These are phyloP conservation scores for Eucalyptus pauciflora DNA, from an alignment of 345 rosid species.

Conservation along the genomic window DNA sequence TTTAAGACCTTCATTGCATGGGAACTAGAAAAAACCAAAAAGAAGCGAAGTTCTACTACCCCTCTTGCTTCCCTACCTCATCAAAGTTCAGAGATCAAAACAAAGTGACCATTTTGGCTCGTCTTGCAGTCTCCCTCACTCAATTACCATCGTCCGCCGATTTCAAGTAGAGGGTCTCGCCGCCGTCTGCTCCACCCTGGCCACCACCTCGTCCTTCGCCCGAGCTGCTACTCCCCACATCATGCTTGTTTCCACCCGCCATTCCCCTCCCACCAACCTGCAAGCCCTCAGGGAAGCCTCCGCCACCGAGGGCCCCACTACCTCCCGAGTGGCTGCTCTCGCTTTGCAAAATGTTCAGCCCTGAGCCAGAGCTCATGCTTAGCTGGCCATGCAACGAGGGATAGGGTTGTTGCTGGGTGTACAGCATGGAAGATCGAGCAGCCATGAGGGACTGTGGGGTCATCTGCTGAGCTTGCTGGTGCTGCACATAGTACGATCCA, in stretches of 20 bases:
- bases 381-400: slow-evolving; percentile 70
- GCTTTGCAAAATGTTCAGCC: slow-evolving; percentile 52
- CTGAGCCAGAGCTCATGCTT: slow-evolving; percentile 68
- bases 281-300: slow-evolving; percentile 64
- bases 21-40: not conserved
- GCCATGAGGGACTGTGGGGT: slow-evolving; percentile 85
- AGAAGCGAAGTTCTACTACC: not conserved
- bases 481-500: slow-evolving; percentile 82
- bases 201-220: slow-evolving; percentile 61
- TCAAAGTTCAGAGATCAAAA: not conserved
- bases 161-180: slow-evolving; percentile 87
- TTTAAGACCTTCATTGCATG: not conserved
- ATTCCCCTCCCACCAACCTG: slow-evolving; percentile 20
- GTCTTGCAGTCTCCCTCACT: slow-evolving; percentile 18
- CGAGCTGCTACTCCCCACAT: slow-evolving; percentile 51
- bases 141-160: slow-evolving; percentile 64
- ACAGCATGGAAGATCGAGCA: slow-evolving; percentile 84
- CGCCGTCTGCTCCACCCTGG: slow-evolving; percentile 57
- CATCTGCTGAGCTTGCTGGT: slow-evolving; percentile 89
- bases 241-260: slow-evolving; percentile 68
- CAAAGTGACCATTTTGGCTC: not conserved
- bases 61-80: not conserved
- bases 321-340: slow-evolving; percentile 57
- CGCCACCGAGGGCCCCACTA: slow-evolving; percentile 38
- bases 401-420: slow-evolving; percentile 74